These are phyloP conservation scores for Trypethelium eluteriae DNA, from an alignment of 495 filamentous ascomycete species.

Conservation along the genomic window DNA sequence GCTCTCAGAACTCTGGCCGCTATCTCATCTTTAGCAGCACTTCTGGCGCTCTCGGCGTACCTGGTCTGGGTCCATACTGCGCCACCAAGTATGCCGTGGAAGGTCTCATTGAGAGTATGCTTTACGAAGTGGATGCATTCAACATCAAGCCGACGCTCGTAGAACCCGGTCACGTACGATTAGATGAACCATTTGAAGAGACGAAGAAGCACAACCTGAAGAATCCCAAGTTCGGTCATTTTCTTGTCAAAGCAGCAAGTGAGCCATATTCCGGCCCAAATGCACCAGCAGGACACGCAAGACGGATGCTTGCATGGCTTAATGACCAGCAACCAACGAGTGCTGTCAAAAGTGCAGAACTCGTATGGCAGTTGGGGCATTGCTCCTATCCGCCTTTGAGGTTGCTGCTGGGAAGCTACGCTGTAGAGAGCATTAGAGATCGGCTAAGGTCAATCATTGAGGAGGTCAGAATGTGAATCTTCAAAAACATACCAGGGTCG, in stretches of 20 bases:
- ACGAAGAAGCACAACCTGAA: slow-evolving; percentile 26
- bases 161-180: slow-evolving; percentile 77
- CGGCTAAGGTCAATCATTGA: slow-evolving; percentile 82
- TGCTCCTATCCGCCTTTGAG: slow-evolving; percentile 83
- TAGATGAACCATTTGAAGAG: slow-evolving; percentile 51
- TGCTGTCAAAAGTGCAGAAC: slow-evolving; percentile 86
- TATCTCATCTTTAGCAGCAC: slow-evolving; percentile 94
- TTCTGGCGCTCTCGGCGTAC: slow-evolving; percentile 79
- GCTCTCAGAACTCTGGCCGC: slow-evolving; percentile 55
- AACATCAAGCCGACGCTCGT: slow-evolving; percentile 89
- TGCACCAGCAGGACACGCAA: slow-evolving; percentile 78
- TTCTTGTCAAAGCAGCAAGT: slow-evolving; percentile 76
- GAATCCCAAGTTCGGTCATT: slow-evolving; percentile 62
- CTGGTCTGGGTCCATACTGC: slow-evolving; percentile 86
- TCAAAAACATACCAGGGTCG: not conserved
- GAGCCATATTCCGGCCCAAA: slow-evolving; percentile 70
- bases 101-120: slow-evolving; percentile 87
- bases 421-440: slow-evolving; percentile 90
- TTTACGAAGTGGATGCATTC: slow-evolving; percentile 88
- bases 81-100: slow-evolving; percentile 96
- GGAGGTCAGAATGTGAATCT: slow-evolving; percentile 49
- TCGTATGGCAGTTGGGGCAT: slow-evolving; percentile 93
- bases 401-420: slow-evolving; percentile 80
- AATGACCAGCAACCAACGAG: slow-evolving; percentile 86
- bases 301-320: slow-evolving; percentile 92